phyloP scores from a whole-genome alignment of 1,139 yeast species.

The Kurtzmaniella quercitrusa region DNA sequence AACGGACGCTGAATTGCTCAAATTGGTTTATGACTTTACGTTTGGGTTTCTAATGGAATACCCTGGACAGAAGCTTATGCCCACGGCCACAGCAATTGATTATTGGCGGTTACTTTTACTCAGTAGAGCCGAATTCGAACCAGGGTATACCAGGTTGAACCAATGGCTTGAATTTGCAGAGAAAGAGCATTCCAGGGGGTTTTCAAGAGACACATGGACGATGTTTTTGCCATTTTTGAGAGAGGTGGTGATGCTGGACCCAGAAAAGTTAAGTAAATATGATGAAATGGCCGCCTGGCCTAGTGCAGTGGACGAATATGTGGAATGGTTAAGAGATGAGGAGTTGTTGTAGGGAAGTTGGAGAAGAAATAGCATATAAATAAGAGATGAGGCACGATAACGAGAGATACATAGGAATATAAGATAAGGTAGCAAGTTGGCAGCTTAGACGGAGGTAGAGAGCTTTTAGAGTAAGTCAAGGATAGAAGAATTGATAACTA shows the following conservation, averaged over 20 bases:
- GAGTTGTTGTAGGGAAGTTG: conserved; percentile 13
- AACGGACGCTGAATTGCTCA: conserved; percentile 33
- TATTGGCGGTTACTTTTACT: conserved; percentile 72
- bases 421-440: too few relatives aligned
- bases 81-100: conserved; percentile 59
- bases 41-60: conserved; percentile 64
- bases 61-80: conserved; percentile 53
- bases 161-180: conserved; percentile 52
- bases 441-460: too few relatives aligned
- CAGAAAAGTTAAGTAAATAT: conserved; percentile 45
- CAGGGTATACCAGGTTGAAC: conserved; percentile 23
- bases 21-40: conserved; percentile 62
- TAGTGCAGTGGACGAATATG: conserved; percentile 76
- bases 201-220: conserved; percentile 78
- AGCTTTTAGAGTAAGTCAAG: too few relatives aligned
- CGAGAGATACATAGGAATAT: too few relatives aligned
- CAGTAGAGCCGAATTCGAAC: conserved; percentile 17
- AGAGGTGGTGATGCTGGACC: conserved; percentile 48
- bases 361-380: neutral
- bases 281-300: conserved; percentile 93
- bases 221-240: conserved; percentile 70
- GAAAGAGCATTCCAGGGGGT: conserved; percentile 34
- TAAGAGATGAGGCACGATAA: too few relatives aligned
- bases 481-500: too few relatives aligned
- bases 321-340: conserved; percentile 51